Conservation (phyloP, 306 rosid genomes). For the Inga oerstediana region DNA sequence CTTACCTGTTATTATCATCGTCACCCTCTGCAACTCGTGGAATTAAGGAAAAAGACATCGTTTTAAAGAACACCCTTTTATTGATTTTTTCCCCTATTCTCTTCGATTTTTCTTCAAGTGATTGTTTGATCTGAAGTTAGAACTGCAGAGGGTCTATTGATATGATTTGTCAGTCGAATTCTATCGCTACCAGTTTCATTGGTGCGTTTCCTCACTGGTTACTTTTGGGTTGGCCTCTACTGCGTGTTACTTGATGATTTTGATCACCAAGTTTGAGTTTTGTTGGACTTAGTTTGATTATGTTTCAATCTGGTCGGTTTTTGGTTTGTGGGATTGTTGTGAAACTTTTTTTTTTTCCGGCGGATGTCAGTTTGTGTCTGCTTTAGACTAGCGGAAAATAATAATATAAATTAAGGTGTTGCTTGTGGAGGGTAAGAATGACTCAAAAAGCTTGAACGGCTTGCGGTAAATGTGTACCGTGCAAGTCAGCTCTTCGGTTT, state of each 20-base stretch:
- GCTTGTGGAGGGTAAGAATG: slow-evolving; percentile 17
- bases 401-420: slow-evolving; percentile 3
- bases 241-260: background rate
- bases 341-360: background rate
- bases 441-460: slow-evolving; percentile 21
- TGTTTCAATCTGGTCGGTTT: slow-evolving; percentile 9
- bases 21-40: background rate
- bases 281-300: slow-evolving; percentile 22
- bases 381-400: slow-evolving; percentile 1
- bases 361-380: slow-evolving; percentile 1
- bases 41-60: background rate
- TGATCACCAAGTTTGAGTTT: slow-evolving; percentile 8
- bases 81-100: background rate
- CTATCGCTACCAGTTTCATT: slow-evolving; percentile 35
- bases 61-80: background rate
- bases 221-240: background rate
- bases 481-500: slow-evolving; percentile 45
- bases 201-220: slow-evolving; percentile 48
- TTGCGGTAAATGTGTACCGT: slow-evolving; percentile 43
- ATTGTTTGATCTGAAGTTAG: slow-evolving; percentile 33
- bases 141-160: slow-evolving; percentile 30
- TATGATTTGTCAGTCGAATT: slow-evolving; percentile 44
- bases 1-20: background rate
- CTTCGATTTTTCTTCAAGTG: background rate
- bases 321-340: background rate